A percentile compares a stretch with the other conserved stretches of the same genome.
Conservation (phyloP, 345 rosid species). For the Camelina sativa region DNA sequence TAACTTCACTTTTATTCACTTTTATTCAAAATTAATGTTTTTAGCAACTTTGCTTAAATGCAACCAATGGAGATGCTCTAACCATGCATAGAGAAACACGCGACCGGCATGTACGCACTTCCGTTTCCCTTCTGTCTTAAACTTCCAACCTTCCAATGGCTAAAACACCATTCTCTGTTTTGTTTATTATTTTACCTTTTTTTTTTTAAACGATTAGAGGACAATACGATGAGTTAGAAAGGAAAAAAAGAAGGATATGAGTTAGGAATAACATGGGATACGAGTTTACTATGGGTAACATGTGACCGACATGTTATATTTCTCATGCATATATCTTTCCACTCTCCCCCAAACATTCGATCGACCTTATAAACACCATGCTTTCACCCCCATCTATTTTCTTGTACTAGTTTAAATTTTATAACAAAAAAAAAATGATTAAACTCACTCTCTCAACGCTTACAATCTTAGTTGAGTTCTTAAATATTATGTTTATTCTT, state of each 20-base stretch:
- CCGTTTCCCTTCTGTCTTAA: neutral
- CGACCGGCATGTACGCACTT: slow-evolving; percentile 5
- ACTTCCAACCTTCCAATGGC: neutral
- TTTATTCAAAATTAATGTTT: no score
- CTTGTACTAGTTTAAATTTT: neutral
- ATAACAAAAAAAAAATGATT: neutral
- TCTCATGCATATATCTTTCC: neutral
- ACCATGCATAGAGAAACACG: neutral
- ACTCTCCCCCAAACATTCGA: slow-evolving; percentile 2
- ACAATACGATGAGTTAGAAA: neutral
- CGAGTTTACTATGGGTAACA: neutral
- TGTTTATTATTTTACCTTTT: neutral
- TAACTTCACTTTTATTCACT: no score
- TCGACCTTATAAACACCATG: slow-evolving; percentile 1
- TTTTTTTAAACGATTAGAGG: neutral
- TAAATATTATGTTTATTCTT: neutral
- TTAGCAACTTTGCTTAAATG: no score
- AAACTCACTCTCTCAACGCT: neutral
- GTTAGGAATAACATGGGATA: neutral
- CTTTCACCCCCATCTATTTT: neutral
- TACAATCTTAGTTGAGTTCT: neutral
- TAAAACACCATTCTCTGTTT: neutral
- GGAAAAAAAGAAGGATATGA: neutral
- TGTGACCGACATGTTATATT: slow-evolving; percentile 14
- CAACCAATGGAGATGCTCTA: no score